These are phyloP conservation scores for Candida freyschussii DNA, from an alignment of 1,139 yeast genomes.

Conservation along the genomic window DNA sequence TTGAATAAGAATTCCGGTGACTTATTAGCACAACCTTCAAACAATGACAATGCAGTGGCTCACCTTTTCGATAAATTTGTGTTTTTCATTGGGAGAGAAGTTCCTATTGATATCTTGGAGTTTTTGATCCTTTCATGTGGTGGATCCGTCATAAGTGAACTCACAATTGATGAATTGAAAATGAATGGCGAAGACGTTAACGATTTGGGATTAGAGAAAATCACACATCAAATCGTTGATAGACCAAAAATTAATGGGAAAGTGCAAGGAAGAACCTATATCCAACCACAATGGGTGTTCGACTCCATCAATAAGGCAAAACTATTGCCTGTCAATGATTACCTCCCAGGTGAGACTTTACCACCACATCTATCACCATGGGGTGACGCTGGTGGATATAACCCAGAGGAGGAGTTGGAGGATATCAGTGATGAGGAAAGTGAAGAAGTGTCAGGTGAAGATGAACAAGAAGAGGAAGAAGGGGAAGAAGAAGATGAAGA, in stretches of 20 bases:
- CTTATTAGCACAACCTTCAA: constrained; percentile 72
- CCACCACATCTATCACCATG: constrained; percentile 94
- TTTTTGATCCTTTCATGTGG: constrained; percentile 85
- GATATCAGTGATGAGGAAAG: constrained; percentile 15
- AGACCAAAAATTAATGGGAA: constrained; percentile 76
- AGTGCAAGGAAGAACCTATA: constrained; percentile 87
- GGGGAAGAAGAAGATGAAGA: constrained; percentile 31
- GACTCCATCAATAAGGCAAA: constrained; percentile 81
- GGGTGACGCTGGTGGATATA: constrained; percentile 92
- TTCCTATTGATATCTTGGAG: constrained; percentile 86
- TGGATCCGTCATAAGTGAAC: constrained; percentile 80
- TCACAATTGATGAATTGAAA: constrained; percentile 71
- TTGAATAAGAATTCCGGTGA: constrained; percentile 69
- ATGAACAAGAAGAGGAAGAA: constrained; percentile 13
- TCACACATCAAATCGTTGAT: constrained; percentile 93
- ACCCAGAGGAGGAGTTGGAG: constrained; percentile 43
- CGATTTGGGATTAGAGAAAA: constrained; percentile 55
- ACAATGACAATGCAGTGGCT: constrained; percentile 51
- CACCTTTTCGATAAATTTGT: constrained; percentile 68
- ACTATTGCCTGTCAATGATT: constrained; percentile 69
- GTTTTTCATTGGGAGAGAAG: constrained; percentile 92
- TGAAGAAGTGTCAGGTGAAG: constrained; percentile 10
- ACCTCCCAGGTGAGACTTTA: constrained; percentile 90
- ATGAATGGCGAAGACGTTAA: constrained; percentile 27
- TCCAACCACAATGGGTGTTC: constrained; percentile 98